Conservation (phyloP, 345 rosid species). For the Pistacia atlantica region DNA sequence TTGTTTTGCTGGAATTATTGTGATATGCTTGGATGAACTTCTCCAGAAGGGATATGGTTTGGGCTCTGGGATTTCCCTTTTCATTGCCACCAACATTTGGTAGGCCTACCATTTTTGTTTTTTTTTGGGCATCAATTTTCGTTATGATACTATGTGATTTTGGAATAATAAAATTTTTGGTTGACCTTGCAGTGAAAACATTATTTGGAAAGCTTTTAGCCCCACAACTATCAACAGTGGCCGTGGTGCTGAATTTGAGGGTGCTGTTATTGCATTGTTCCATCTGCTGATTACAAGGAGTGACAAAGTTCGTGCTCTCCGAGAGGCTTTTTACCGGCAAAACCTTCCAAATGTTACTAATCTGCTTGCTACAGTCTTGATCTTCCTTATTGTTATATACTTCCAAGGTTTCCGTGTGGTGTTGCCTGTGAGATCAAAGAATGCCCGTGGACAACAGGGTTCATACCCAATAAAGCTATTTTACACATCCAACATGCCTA, state of each 20-base stretch:
- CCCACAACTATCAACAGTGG: conserved; percentile 79
- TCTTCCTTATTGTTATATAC: conserved; percentile 64
- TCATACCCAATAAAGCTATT: conserved; percentile 78
- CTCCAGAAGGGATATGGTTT: conserved; percentile 70
- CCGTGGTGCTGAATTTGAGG: conserved; percentile 77
- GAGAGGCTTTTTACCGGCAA: conserved; percentile 73
- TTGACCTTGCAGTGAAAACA: conserved; percentile 58
- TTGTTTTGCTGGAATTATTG: conserved; percentile 60
- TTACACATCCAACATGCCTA: conserved; percentile 86
- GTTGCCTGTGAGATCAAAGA: conserved; percentile 72
- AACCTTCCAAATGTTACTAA: conserved; percentile 80
- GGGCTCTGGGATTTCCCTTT: conserved; percentile 73
- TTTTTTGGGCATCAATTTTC: neutral
- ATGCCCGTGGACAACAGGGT: conserved; percentile 77
- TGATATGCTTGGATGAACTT: conserved; percentile 66
- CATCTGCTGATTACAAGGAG: conserved; percentile 60
- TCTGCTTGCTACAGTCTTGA: conserved; percentile 66
- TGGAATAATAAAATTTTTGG: neutral
- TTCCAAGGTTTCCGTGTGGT: conserved; percentile 82
- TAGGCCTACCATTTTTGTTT: conserved; percentile 22
- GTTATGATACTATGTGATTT: neutral
- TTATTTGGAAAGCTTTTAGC: conserved; percentile 77
- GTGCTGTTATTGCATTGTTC: conserved; percentile 75
- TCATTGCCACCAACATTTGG: conserved; percentile 77
- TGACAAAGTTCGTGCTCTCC: conserved; percentile 65